Evolutionary conservation across 257 asterid genomes (phyloP), one percentile per base, ranked within the genome.

Genomic region (Primulina huaijiensis): DNA sequence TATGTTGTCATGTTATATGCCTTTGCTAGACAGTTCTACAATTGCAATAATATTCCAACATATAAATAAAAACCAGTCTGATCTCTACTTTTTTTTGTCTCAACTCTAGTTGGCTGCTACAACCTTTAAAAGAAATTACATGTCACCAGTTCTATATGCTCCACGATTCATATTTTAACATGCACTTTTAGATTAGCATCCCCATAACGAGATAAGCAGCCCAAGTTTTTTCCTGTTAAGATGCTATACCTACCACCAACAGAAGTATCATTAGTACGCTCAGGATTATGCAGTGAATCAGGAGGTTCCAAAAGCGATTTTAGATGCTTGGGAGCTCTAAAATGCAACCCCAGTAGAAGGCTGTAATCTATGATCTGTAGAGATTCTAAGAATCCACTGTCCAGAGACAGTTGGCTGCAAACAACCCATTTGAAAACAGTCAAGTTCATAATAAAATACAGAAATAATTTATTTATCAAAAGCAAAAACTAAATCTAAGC

Each of bases 241-340:
- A 74, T 65, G 53, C 25, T 64, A 69, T 69, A 62, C 82, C 53
- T 72, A 91, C 95, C 95, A 82, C 82, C 90, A 77, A 9, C 65
- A 6, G 68, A 25, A 61, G 79, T 72, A 75, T 70, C 70, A 43
- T 43, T 12, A 58, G 69, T 38, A 68, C 53, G 76, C 76, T 77
- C 88, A 60, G 79, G 77, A 59, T 75, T 77, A 60, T 78, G 76
- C 70, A 64, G 73, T 6, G 94, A 75, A 72, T 83, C 88, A 34
- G 97, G 84, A 53, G 88, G 77, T 79, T 89, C 91, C 75, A 83
- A 68, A 20, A 87, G 77, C 43, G 57, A 50, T 17, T 46, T 46
- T 14, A 50, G 57, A 50, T 50, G 21, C 57, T 50, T 21, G 57
- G 57, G 57, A 17, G 57, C 57, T 17, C 20, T 16, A 17, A 50